These are phyloP conservation scores for Colletotrichum siamense DNA, from an alignment of 2,329 filamentous ascomycete genomes.

Conservation along the genomic window DNA sequence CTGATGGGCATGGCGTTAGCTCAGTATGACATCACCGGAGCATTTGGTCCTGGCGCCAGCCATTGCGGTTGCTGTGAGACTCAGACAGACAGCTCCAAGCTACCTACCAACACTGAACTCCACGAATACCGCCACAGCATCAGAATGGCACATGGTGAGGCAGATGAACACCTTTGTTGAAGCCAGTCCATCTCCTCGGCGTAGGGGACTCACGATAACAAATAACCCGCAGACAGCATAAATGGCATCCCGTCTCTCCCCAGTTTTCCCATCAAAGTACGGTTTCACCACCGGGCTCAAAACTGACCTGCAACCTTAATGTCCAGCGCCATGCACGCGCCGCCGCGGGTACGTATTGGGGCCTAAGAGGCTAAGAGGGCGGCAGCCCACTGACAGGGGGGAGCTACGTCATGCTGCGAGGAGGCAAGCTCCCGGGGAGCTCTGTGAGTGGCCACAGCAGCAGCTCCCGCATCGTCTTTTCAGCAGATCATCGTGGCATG, in stretches of 20 bases:
- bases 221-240: not conserved
- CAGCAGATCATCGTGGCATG: slow-evolving; percentile 20
- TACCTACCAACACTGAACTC: not conserved
- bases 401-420: slow-evolving; percentile 20
- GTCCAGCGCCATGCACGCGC: slow-evolving; percentile 13
- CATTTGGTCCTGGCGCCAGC: slow-evolving; percentile 19
- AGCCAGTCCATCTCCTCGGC: not conserved
- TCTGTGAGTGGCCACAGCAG: slow-evolving; percentile 18
- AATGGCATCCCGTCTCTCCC: not conserved
- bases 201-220: not conserved
- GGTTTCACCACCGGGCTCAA: slow-evolving; percentile 18
- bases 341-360: not conserved
- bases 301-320: slow-evolving; percentile 23
- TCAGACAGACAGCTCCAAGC: not conserved
- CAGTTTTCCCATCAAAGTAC: slow-evolving; percentile 1
- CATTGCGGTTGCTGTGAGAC: not conserved
- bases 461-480: slow-evolving; percentile 18
- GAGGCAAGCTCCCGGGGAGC: slow-evolving; percentile 18
- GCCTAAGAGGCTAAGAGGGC: not conserved
- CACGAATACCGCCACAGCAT: not conserved
- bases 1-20: not conserved
- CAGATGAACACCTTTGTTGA: not conserved
- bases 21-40: slow-evolving; percentile 27
- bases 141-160: not conserved
- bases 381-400: slow-evolving; percentile 4